A percentile compares a stretch with the other conserved stretches of the same genome.
Conservation (phyloP, 441 rosid genomes). For the Erysimum pusillum region DNA sequence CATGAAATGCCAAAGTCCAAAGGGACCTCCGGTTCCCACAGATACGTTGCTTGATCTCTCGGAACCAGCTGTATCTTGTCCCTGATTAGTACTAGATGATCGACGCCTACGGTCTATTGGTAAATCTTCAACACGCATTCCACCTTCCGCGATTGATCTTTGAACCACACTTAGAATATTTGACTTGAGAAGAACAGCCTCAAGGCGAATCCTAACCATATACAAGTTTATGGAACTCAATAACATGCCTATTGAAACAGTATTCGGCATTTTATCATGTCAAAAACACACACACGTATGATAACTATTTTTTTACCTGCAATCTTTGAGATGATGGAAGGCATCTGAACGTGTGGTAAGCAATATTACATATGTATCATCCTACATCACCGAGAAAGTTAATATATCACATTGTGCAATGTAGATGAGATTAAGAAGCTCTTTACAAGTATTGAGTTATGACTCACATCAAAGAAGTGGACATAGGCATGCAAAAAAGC, state of each 20-base stretch:
- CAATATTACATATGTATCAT: conserved; percentile 83
- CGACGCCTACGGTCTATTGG: conserved; percentile 59
- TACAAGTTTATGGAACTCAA: conserved; percentile 27
- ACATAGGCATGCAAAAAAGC: conserved; percentile 96
- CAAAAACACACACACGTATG: neutral
- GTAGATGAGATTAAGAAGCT: conserved; percentile 20
- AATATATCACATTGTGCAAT: conserved; percentile 12
- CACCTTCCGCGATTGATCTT: conserved; percentile 91
- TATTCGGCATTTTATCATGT: neutral
- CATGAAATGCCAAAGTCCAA: conserved; percentile 97
- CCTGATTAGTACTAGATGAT: conserved; percentile 51
- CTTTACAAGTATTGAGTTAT: conserved; percentile 20
- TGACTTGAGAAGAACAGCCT: conserved; percentile 83
- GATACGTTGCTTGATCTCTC: conserved; percentile 60
- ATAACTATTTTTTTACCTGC: conserved; percentile 66
- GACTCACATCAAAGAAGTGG: conserved; percentile 94
- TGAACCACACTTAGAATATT: conserved; percentile 87
- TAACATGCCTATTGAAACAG: neutral
- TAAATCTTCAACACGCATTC: conserved; percentile 92
- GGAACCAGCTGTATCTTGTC: conserved; percentile 65
- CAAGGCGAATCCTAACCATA: conserved; percentile 71
- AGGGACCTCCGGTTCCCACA: conserved; percentile 87
- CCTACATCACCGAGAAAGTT: conserved; percentile 60
- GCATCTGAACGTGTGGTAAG: conserved; percentile 99
- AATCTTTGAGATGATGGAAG: conserved; percentile 96